Conservation (phyloP, 345 rosid species). For the Passiflora organensis region DNA sequence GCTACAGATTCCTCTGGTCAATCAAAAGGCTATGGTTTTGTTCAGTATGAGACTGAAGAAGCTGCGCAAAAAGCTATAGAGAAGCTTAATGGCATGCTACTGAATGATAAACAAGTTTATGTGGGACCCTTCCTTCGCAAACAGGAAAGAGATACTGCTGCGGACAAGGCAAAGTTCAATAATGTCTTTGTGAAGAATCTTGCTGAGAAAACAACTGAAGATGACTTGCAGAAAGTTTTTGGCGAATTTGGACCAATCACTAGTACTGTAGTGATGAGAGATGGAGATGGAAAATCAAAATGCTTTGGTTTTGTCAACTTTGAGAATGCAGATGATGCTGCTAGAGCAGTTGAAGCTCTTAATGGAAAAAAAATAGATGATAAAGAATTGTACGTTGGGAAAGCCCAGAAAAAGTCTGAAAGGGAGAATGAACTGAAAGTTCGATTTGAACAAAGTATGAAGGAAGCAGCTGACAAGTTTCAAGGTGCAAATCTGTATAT, state of each 20-base stretch:
- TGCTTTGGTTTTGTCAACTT: slow-evolving; percentile 96
- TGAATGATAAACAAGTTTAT: slow-evolving; percentile 93
- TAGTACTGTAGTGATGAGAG: slow-evolving; percentile 83
- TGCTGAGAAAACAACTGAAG: slow-evolving; percentile 64
- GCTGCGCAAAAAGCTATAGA: slow-evolving; percentile 74
- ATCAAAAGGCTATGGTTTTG: slow-evolving; percentile 94
- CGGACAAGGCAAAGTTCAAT: slow-evolving; percentile 53
- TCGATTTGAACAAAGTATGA: slow-evolving; percentile 71
- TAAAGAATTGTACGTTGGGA: slow-evolving; percentile 90
- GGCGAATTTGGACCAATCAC: slow-evolving; percentile 77
- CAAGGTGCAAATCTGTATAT: slow-evolving; percentile 84
- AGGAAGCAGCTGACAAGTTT: slow-evolving; percentile 77
- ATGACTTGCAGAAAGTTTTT: slow-evolving; percentile 60
- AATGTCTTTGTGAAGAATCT: slow-evolving; percentile 90
- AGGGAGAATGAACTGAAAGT: slow-evolving; percentile 67
- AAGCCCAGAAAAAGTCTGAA: slow-evolving; percentile 84
- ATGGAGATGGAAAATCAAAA: slow-evolving; percentile 71
- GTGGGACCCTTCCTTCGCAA: slow-evolving; percentile 93
- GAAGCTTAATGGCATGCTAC: slow-evolving; percentile 79
- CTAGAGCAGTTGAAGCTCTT: slow-evolving; percentile 74
- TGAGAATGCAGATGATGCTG: slow-evolving; percentile 85
- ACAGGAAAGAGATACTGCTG: slow-evolving; percentile 71
- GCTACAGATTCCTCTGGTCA: slow-evolving; percentile 82
- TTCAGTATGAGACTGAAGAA: slow-evolving; percentile 77
- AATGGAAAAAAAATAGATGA: slow-evolving; percentile 74